These are phyloP conservation scores for Hansenula sp. DNA, from an alignment of 1,139 yeast species.

Conservation along the genomic window DNA sequence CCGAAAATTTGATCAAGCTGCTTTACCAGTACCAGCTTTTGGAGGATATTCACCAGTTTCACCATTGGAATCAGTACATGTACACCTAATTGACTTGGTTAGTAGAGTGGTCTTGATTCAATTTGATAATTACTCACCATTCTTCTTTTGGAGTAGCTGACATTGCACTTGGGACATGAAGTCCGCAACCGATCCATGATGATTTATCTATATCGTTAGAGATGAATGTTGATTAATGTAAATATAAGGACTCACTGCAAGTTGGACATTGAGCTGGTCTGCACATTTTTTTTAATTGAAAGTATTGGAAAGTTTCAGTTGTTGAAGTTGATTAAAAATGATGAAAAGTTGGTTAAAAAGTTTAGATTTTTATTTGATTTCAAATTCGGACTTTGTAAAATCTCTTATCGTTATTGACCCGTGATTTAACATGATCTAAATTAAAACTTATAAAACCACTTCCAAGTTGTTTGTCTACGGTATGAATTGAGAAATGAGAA, in stretches of 20 bases:
- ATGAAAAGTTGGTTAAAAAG: too few species aligned
- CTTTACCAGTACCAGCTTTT: not conserved
- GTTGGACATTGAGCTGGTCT: not conserved
- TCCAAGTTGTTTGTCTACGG: too few species aligned
- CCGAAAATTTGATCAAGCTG: not conserved
- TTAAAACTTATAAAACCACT: too few species aligned
- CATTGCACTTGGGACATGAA: conserved; percentile 32
- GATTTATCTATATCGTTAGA: conserved; percentile 1
- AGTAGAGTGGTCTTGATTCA: not conserved
- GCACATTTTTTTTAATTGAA: not conserved
- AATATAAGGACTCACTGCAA: not conserved
- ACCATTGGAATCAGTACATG: conserved; percentile 6
- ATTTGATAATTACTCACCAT: conserved; percentile 14
- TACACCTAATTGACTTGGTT: conserved; percentile 3
- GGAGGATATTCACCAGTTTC: conserved; percentile 3
- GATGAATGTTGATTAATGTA: too few species aligned
- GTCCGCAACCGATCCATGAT: conserved; percentile 35
- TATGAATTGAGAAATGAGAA: too few species aligned
- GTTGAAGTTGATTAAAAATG: too few species aligned
- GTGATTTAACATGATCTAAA: too few species aligned
- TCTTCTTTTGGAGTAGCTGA: conserved; percentile 25
- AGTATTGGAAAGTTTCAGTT: not conserved
- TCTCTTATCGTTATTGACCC: too few species aligned
- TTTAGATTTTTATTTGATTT: too few species aligned
- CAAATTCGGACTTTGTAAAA: too few species aligned